Percentiles rank a stretch among this genome's conserved stretches.
Conservation (phyloP, 257 asterid genomes). For the Capsicum rhomboideum region DNA sequence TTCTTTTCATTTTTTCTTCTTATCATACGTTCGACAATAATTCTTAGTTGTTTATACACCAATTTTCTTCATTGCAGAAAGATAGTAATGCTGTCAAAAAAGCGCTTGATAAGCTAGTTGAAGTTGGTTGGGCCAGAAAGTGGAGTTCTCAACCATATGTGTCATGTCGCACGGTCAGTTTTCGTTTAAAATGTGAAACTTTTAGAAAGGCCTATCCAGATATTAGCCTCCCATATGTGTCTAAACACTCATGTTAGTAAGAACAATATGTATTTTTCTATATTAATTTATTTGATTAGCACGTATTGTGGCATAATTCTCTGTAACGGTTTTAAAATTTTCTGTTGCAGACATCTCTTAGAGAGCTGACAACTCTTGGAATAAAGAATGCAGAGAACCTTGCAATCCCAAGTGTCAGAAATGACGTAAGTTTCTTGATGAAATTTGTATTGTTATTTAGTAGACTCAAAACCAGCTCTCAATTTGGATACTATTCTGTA, state of each 20-base stretch:
- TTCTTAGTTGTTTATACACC: conserved; percentile 12
- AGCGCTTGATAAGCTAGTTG: conserved; percentile 80
- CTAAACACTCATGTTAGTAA: background rate
- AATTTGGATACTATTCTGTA: background rate
- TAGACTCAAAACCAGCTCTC: background rate
- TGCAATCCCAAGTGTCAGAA: conserved; percentile 86
- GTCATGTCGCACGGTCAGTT: conserved; percentile 91
- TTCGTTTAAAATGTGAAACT: conserved; percentile 12
- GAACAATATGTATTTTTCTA: background rate
- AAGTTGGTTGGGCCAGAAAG: conserved; percentile 72
- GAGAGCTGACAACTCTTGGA: conserved; percentile 88
- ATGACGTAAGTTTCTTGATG: conserved; percentile 59
- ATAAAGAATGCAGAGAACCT: conserved; percentile 86
- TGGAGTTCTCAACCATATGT: conserved; percentile 92
- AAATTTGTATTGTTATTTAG: background rate
- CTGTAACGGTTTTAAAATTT: background rate
- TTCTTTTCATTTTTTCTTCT: too few species aligned
- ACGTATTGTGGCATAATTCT: background rate
- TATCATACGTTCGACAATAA: background rate
- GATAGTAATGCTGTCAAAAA: conserved; percentile 74
- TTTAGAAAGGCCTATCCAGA: background rate
- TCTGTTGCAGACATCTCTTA: conserved; percentile 63
- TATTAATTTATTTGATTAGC: background rate
- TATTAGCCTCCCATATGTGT: background rate
- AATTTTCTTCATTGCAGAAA: conserved; percentile 21